phyloP scores from a whole-genome alignment of 2,329 filamentous ascomycete genomes.

The Fusarium dlaminii region DNA sequence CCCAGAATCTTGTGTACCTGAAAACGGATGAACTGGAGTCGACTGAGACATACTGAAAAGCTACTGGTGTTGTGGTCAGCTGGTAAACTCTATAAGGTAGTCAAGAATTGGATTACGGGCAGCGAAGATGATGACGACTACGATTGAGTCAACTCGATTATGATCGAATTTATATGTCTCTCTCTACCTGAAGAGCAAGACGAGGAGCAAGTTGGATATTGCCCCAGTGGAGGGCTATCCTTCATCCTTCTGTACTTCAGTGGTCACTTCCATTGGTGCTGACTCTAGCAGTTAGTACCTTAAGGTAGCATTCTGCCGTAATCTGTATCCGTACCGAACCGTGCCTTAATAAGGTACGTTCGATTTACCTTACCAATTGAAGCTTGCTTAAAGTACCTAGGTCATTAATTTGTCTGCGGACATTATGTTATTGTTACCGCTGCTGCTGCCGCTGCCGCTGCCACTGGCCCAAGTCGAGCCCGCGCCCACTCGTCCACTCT shows the following conservation, averaged over 20 bases:
- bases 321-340: neutral
- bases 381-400: constrained; percentile 1
- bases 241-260: neutral
- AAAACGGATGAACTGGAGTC: constrained; percentile 2
- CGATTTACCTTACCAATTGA: neutral
- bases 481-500: constrained; percentile 29
- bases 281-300: neutral
- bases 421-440: constrained; percentile 5
- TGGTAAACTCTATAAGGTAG: neutral
- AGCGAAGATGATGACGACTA: neutral
- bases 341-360: neutral
- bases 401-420: constrained; percentile 7
- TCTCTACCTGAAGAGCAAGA: neutral
- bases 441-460: constrained; percentile 7
- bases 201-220: neutral
- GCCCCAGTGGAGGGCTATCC: neutral
- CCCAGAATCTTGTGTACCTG: neutral
- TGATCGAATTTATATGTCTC: neutral
- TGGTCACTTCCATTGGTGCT: neutral
- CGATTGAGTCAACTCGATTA: neutral
- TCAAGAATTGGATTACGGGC: neutral
- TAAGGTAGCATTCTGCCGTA: neutral
- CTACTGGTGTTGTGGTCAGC: neutral
- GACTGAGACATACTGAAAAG: neutral
- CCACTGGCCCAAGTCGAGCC: constrained; percentile 34